Base-by-base conservation (phyloP, 1,139 yeast genomes). In the Kodamaea suecica region DNA sequence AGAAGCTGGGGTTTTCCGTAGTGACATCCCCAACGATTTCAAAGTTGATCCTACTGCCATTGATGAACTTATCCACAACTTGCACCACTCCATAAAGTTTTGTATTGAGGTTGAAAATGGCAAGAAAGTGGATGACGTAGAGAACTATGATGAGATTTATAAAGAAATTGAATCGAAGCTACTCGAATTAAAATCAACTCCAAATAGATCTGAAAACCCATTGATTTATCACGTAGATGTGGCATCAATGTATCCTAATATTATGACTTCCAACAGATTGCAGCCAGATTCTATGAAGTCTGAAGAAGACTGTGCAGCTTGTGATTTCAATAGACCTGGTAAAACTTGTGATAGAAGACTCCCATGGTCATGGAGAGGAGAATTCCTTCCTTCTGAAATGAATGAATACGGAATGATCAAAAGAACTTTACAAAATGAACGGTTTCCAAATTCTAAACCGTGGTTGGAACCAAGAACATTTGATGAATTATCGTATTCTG, bases 311-410 rank as follows among this genome's bases (percentile, higher is more conserved):
- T 94, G 98, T 64, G 98, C 98, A 1, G 79, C 95, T 26, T 94
- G 99, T 67, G 98, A 94, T 52, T 94, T 88, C 61, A 94, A 94
- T 55, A 71, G 95, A 37, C 97, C 97, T 0, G 97, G 95, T 3
- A 92, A 92, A 52, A 75, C 71, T 10, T 94, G 99, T 67, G 98
- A 92, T 50, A 70, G 98, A 54, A 67, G 94, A 41, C 64, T 94
- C 39, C 87, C 92, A 0, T 94, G 99, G 99, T 74, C 96, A 3
- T 94, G 99, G 98, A 80, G 98, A 66, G 99, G 97, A 37, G 98
- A 94, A 51, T 94, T 73, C 50, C 84, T 71, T 46, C 98, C 98
- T 0, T 88, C 97, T 0, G 83, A 86, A 55, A 80, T 80, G 76
- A 88, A 84, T 49, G 98, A 94, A 52, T 92, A 92, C 55, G 77